Conservation (phyloP, 495 filamentous ascomycete species). For the Daldinia caldariorum region DNA sequence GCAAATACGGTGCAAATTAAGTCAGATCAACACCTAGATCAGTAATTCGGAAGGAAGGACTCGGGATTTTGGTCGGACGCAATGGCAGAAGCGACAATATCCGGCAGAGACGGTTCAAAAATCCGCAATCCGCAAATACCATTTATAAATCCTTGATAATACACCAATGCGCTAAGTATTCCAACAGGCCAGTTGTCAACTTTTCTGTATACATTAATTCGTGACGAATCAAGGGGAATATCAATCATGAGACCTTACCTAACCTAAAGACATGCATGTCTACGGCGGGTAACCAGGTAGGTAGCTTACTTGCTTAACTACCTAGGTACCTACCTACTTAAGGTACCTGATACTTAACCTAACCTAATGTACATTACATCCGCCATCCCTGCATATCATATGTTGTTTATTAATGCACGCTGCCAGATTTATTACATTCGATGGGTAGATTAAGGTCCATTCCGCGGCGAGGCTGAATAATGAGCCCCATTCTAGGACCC, state of each 20-base stretch:
- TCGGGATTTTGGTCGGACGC: constrained; percentile 30
- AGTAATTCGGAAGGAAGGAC: constrained; percentile 34
- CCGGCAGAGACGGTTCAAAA: constrained; percentile 21
- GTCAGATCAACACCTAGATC: constrained; percentile 33
- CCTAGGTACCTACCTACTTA: neutral
- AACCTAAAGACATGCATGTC: constrained; percentile 8
- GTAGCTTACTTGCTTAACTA: too few relatives aligned
- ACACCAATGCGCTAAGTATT: neutral
- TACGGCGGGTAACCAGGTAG: neutral
- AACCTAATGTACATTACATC: constrained; percentile 4
- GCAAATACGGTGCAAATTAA: constrained; percentile 12
- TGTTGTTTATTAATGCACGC: constrained; percentile 32
- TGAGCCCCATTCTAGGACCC: constrained; percentile 19
- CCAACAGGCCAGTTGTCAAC: constrained; percentile 12
- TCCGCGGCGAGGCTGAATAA: constrained; percentile 30
- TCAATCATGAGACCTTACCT: constrained; percentile 10
- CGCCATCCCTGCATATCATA: constrained; percentile 6
- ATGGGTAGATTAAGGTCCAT: constrained; percentile 16
- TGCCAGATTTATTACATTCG: constrained; percentile 30
- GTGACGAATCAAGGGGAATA: constrained; percentile 7
- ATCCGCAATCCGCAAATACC: constrained; percentile 1
- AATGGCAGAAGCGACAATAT: constrained; percentile 5
- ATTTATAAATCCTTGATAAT: neutral
- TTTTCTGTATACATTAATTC: constrained; percentile 4
- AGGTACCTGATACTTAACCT: too few relatives aligned